Evolutionary conservation across 345 rosid species (phyloP), one percentile per base, ranked within the genome.

Genomic region (Boechera divaricarpa): DNA sequence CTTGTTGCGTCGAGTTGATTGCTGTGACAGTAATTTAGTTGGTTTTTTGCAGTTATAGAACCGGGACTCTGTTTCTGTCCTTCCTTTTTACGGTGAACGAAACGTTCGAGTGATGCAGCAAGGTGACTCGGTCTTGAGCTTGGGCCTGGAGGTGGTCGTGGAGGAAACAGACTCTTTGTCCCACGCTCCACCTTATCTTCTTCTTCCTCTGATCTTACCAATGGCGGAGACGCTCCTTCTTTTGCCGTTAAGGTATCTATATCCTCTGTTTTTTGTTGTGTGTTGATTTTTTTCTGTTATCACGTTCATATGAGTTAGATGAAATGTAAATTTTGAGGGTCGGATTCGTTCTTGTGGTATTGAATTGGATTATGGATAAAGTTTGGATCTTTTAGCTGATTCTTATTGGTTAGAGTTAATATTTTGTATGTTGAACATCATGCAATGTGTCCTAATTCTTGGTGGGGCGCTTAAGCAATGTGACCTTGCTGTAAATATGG

Each of bases 401-500:
- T 63, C 51, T 42, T 44, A 3, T 29, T 10, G 8, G 18, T 33
- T 26, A 57, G 67, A 54, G 48, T 55, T 68, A 7, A 31, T 7
- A 4, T 45, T 33, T 16, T 73, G 10, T 47, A 1, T 71, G 53
- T 48, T 56, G 21, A 64, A 77, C 3, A 63, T 38, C 6, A 52
- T 63, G 53, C 47, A 26, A 59, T 86, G 90, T 89, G 92, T 89
- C 90, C 92, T 88, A 87, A 88, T 91, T 91, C 91, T 88, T 88
- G 89, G 87, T 69, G 79, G 89, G 91, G 71, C 83, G 81, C 88
- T 88, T 74, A 77, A 77, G 57, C 39, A 65, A 87, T 69, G 92
- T 78, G 90, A 78, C 70, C 87, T 85, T 85, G 81, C 95, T 80
- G 93, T 88, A 91, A 93, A 88, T 85, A 83, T 83, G 90, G 93